Evolutionary conservation across 1,139 yeast genomes (phyloP).

Genomic region (Diutina pseudorugosa): DNA sequence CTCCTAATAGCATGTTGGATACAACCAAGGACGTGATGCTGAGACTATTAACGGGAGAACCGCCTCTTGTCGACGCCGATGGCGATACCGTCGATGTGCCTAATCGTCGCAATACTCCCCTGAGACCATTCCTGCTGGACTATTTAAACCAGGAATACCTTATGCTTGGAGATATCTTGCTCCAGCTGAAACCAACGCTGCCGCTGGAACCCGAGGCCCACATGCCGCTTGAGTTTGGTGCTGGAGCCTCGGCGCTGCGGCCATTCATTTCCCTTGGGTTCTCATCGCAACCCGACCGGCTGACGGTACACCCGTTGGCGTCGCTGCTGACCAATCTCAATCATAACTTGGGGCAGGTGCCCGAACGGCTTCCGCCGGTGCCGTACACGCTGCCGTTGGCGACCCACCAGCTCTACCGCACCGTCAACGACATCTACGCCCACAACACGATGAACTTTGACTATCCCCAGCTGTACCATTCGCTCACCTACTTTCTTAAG

Average conservation of each 20-base stretch:
- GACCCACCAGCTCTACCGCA: constrained; percentile 47
- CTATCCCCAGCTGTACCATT: constrained; percentile 57
- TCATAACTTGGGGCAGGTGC: constrained; percentile 6
- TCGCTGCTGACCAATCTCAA: constrained; percentile 7
- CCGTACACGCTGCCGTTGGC: constrained; percentile 44
- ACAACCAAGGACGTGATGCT: constrained; percentile 29
- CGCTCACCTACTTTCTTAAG: constrained; percentile 43
- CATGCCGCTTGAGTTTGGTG: background rate
- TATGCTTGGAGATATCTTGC: constrained; percentile 44
- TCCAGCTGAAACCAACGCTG: constrained; percentile 32
- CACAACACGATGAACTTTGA: constrained; percentile 45
- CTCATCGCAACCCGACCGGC: background rate
- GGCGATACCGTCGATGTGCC: constrained; percentile 12
- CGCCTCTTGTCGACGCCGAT: constrained; percentile 11
- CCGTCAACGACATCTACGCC: constrained; percentile 54
- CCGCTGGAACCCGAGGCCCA: constrained; percentile 17
- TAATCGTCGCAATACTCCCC: constrained; percentile 6
- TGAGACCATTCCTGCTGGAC: constrained; percentile 20
- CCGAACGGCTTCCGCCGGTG: constrained; percentile 9
- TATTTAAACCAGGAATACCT: constrained; percentile 44
- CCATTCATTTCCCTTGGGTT: constrained; percentile 33
- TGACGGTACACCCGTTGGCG: background rate
- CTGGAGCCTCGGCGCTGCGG: constrained; percentile 11
- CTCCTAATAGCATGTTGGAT: constrained; percentile 14
- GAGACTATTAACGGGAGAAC: constrained; percentile 13